Conservation (phyloP, 441 rosid species). For the Euphorbia corollata region DNA sequence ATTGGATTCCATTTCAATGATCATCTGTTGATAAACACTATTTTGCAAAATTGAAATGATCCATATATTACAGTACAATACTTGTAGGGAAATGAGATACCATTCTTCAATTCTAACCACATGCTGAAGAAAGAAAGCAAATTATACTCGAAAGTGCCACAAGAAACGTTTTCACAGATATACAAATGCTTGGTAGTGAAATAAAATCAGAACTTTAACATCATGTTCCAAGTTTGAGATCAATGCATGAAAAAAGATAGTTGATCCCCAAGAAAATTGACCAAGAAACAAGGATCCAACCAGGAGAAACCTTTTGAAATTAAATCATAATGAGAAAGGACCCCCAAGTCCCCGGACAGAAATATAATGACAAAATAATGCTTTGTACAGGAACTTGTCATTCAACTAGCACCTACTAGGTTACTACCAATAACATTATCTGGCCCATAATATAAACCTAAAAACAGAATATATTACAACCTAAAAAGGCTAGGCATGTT, state of each 20-base stretch:
- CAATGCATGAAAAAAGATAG: background rate
- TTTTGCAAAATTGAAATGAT: background rate
- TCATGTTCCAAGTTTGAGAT: constrained; percentile 1
- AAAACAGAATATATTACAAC: background rate
- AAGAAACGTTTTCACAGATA: background rate
- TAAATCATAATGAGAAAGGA: background rate
- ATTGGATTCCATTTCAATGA: background rate
- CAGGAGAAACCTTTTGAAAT: background rate
- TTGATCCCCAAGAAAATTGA: background rate
- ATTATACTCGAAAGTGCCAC: background rate
- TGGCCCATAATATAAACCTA: background rate
- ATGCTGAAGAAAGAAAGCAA: background rate
- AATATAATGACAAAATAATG: background rate
- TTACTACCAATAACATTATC: background rate
- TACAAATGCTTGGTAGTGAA: background rate
- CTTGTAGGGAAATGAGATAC: background rate
- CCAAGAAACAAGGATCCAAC: background rate
- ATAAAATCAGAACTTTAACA: background rate
- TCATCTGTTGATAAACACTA: background rate
- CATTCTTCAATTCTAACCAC: background rate
- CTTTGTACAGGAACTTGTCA: background rate
- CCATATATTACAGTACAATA: background rate
- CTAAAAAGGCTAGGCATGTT: constrained; percentile 1
- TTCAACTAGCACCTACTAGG: background rate
- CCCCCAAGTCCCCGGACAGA: background rate